Conservation (phyloP, 176 grass and related monocot species). For the Oryza punctata region DNA sequence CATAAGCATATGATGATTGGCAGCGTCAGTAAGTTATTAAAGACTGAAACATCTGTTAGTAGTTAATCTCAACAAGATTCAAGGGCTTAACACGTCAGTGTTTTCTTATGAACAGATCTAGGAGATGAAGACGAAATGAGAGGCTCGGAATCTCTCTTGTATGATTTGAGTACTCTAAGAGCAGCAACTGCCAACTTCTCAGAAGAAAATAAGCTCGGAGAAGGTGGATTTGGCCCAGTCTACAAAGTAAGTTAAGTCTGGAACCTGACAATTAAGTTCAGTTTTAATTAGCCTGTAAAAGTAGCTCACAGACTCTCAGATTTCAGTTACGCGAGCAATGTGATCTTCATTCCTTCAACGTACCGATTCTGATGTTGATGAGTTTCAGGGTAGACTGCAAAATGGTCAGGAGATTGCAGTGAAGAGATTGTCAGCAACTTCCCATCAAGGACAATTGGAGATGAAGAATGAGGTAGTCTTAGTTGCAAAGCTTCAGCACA, state of each 20-base stretch:
- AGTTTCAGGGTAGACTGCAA: constrained; percentile 43
- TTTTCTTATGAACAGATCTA: constrained; percentile 9
- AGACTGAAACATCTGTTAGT: neutral
- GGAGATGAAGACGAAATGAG: constrained; percentile 29
- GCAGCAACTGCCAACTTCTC: constrained; percentile 59
- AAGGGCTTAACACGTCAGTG: neutral
- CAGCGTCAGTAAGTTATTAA: neutral
- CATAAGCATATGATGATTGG: neutral
- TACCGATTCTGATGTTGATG: neutral
- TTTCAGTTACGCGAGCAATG: neutral
- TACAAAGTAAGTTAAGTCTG: constrained; percentile 45
- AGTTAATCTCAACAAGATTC: neutral
- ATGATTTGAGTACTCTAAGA: constrained; percentile 42
- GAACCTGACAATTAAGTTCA: neutral
- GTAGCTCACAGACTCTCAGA: neutral
- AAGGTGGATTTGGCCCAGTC: constrained; percentile 65
- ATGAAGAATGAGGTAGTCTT: constrained; percentile 54
- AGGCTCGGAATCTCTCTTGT: constrained; percentile 25
- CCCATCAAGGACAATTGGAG: constrained; percentile 42
- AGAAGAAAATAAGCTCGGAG: constrained; percentile 56
- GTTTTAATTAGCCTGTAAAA: neutral
- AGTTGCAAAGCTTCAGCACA: constrained; percentile 64
- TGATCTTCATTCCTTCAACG: neutral
- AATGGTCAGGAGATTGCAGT: constrained; percentile 55
- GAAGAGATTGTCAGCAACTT: constrained; percentile 50